A percentile compares a stretch with the other conserved stretches of the same genome.
These are phyloP conservation scores for Sanghuangporus sanghuang DNA, from an alignment of 1,284 basidiomycete genomes.

Conservation along the genomic window DNA sequence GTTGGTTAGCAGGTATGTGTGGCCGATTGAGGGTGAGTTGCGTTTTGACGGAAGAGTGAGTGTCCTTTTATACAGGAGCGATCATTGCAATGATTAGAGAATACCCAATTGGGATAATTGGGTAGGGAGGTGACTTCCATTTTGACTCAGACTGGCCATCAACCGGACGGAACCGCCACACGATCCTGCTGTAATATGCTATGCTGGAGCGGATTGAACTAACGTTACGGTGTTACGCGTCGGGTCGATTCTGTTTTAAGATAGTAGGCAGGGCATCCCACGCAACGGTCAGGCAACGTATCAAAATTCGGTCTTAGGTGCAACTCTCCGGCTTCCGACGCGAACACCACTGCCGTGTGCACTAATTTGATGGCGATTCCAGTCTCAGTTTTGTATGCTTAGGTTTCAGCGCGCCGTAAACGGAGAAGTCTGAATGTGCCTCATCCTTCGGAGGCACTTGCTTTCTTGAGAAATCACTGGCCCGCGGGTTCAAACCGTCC, in stretches of 20 bases:
- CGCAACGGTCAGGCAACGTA: constrained; percentile 11
- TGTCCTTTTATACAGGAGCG: constrained; percentile 6
- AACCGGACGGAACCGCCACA: constrained; percentile 17
- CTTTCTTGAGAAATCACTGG: neutral
- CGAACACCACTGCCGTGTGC: constrained; percentile 7
- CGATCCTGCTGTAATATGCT: constrained; percentile 1
- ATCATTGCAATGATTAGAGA: constrained; percentile 4
- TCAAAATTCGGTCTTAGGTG: constrained; percentile 15
- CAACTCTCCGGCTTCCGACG: constrained; percentile 11
- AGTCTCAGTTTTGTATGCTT: constrained; percentile 6
- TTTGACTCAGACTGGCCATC: constrained; percentile 18
- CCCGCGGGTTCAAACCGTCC: neutral
- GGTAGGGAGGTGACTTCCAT: constrained; percentile 12
- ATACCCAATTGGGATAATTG: constrained; percentile 3
- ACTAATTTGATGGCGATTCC: constrained; percentile 14
- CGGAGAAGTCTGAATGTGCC: constrained; percentile 11
- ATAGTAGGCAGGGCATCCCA: constrained; percentile 4
- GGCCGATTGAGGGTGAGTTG: neutral
- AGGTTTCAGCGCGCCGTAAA: constrained; percentile 19
- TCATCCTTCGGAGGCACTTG: constrained; percentile 6
- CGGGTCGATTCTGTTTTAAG: constrained; percentile 8
- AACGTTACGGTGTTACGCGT: constrained; percentile 1
- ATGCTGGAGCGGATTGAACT: constrained; percentile 4
- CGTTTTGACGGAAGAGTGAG: neutral
- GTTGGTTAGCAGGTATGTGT: neutral